Evolutionary conservation across 1,284 basidiomycete species (phyloP).

Genomic region (Pseudozyma sp.): DNA sequence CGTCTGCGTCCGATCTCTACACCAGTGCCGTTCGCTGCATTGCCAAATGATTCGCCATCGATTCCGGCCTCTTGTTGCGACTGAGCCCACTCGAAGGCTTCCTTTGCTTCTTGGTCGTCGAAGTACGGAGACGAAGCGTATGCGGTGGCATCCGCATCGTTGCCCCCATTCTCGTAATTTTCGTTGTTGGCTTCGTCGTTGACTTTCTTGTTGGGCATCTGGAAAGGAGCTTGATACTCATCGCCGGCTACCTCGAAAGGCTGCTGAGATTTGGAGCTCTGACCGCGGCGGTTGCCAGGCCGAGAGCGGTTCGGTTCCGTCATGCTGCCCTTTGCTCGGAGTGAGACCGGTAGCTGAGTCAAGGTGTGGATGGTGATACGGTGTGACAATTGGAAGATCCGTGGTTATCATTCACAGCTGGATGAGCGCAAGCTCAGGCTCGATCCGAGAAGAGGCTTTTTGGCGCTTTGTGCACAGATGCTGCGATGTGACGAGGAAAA

Average conservation of each 20-base stretch:
- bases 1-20: conserved; percentile 39
- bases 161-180: neutral
- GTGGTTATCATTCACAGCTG: too few species aligned
- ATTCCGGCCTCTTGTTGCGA: conserved; percentile 33
- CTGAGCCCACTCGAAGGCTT: conserved; percentile 59
- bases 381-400: too few species aligned
- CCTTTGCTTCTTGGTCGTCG: conserved; percentile 61
- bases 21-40: conserved; percentile 5
- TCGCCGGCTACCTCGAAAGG: conserved; percentile 57
- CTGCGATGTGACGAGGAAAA: too few species aligned
- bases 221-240: conserved; percentile 65
- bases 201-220: conserved; percentile 35
- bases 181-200: conserved; percentile 1
- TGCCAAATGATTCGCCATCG: conserved; percentile 21
- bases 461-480: too few species aligned
- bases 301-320: conserved; percentile 29
- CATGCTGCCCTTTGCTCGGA: conserved; percentile 10
- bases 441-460: too few species aligned
- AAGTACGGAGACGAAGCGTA: conserved; percentile 63
- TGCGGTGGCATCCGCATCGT: conserved; percentile 17
- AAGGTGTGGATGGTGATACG: too few species aligned
- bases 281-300: conserved; percentile 22
- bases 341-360: too few species aligned
- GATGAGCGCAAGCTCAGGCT: too few species aligned
- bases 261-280: conserved; percentile 33